These are phyloP conservation scores for Aspergillus avenaceus DNA, from an alignment of 495 filamentous ascomycete species.

Conservation along the genomic window DNA sequence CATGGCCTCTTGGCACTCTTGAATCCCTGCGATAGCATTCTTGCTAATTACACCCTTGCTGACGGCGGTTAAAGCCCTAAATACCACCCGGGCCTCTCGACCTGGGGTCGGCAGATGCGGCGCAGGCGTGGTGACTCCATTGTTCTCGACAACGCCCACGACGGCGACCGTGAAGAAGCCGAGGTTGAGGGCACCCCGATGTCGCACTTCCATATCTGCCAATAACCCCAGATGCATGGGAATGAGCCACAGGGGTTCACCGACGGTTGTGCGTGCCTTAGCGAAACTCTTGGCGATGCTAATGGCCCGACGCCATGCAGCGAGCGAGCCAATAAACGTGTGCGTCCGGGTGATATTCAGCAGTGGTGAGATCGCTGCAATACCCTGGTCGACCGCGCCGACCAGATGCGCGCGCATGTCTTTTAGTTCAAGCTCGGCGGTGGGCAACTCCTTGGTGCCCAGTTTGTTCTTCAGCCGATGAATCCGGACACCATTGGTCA, in stretches of 20 bases:
- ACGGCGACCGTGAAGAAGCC: slow-evolving; percentile 57
- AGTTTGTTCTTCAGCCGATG: slow-evolving; percentile 67
- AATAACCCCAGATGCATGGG: slow-evolving; percentile 60
- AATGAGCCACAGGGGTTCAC: slow-evolving; percentile 48
- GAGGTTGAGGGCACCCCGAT: slow-evolving; percentile 57
- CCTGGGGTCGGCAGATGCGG: slow-evolving; percentile 24
- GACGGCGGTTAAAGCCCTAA: slow-evolving; percentile 62
- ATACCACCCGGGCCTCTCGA: slow-evolving; percentile 39
- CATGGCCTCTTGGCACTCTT: slow-evolving; percentile 64
- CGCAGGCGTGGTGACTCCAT: slow-evolving; percentile 9
- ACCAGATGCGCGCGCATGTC: slow-evolving; percentile 61
- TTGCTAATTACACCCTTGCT: slow-evolving; percentile 62
- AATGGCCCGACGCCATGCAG: slow-evolving; percentile 56
- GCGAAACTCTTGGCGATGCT: slow-evolving; percentile 57
- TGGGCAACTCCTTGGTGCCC: slow-evolving; percentile 64
- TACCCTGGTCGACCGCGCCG: slow-evolving; percentile 58
- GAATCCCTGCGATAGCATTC: slow-evolving; percentile 48
- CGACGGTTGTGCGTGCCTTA: slow-evolving; percentile 47
- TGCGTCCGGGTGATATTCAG: slow-evolving; percentile 68
- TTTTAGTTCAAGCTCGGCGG: slow-evolving; percentile 62
- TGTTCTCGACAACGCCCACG: slow-evolving; percentile 48
- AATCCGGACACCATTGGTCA: slow-evolving; percentile 63
- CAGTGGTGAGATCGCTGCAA: slow-evolving; percentile 60
- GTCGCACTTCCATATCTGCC: slow-evolving; percentile 47
- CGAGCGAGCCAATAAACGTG: slow-evolving; percentile 53